Conservation (phyloP, 2,329 filamentous ascomycete species). For the Colletotrichum tamarilloi region DNA sequence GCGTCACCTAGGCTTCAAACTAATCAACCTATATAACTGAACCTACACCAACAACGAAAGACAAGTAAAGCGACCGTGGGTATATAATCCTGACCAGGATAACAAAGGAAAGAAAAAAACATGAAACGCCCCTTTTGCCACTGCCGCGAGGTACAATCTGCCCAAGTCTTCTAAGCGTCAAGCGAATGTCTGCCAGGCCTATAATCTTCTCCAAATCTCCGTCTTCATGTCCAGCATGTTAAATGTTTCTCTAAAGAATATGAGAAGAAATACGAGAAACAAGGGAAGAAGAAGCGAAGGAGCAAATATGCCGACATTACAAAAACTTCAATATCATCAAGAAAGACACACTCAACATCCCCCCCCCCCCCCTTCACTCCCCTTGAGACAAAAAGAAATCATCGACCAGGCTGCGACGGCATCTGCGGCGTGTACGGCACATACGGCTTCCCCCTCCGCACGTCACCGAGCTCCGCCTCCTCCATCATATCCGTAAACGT, state of each 20-base stretch:
- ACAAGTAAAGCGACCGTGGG: conserved; percentile 10
- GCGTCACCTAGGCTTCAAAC: neutral
- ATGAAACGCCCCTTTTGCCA: neutral
- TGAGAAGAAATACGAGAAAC: neutral
- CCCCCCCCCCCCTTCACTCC: neutral
- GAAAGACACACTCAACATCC: neutral
- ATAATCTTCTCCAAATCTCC: neutral
- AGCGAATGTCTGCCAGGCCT: neutral
- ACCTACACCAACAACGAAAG: neutral
- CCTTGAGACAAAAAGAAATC: neutral
- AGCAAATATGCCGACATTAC: conserved; percentile 6
- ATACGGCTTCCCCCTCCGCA: conserved; percentile 54
- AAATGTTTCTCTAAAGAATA: neutral
- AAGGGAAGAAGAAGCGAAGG: conserved; percentile 1
- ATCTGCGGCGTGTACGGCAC: conserved; percentile 45
- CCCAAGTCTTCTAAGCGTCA: neutral
- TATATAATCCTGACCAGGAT: neutral
- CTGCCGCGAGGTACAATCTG: neutral
- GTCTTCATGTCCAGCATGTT: neutral
- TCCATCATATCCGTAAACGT: conserved; percentile 67
- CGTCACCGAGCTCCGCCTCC: conserved; percentile 54
- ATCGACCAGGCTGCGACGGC: neutral
- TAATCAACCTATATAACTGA: too few relatives aligned
- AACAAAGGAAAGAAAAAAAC: neutral
- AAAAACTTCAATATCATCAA: conserved; percentile 11